Percentiles rank a stretch among this genome's conserved stretches.
Evolutionary conservation across 805 yeast genomes (phyloP).

Genomic region (Saccharomycopsis sp.): DNA sequence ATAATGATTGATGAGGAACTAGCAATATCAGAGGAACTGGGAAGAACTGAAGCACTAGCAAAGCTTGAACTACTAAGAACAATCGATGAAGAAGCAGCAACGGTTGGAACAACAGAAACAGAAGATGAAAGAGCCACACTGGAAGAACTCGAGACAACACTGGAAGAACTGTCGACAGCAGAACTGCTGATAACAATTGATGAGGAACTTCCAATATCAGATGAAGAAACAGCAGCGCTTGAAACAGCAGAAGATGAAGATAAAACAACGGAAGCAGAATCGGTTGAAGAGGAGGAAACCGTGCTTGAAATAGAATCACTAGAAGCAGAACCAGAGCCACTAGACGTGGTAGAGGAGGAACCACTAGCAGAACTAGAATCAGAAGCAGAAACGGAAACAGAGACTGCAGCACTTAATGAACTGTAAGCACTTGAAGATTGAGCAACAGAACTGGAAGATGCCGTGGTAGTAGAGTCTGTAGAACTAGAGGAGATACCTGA

Average conservation of each 20-base stretch:
- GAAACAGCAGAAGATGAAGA: slow-evolving; percentile 1
- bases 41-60: neutral
- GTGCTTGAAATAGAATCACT: no score
- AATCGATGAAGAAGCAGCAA: neutral
- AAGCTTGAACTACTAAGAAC: no score
- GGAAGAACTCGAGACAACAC: slow-evolving; percentile 1
- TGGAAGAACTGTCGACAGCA: slow-evolving; percentile 1
- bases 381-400: neutral
- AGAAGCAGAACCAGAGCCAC: no score
- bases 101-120: neutral
- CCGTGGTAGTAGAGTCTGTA: no score
- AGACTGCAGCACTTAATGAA: no score
- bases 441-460: no score
- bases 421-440: no score
- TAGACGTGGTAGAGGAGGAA: no score
- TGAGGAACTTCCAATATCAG: slow-evolving; percentile 8
- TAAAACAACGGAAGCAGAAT: neutral
- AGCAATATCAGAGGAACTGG: neutral
- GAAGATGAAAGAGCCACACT: neutral
- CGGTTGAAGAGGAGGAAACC: no score
- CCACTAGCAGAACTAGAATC: slow-evolving; percentile 1
- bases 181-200: slow-evolving; percentile 9
- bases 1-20: neutral
- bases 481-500: no score
- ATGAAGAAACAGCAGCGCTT: slow-evolving; percentile 2